Evolutionary conservation across 2,329 filamentous ascomycete species (phyloP), one percentile per base, ranked within the genome.

Genomic region (Stemphylium beticola): DNA sequence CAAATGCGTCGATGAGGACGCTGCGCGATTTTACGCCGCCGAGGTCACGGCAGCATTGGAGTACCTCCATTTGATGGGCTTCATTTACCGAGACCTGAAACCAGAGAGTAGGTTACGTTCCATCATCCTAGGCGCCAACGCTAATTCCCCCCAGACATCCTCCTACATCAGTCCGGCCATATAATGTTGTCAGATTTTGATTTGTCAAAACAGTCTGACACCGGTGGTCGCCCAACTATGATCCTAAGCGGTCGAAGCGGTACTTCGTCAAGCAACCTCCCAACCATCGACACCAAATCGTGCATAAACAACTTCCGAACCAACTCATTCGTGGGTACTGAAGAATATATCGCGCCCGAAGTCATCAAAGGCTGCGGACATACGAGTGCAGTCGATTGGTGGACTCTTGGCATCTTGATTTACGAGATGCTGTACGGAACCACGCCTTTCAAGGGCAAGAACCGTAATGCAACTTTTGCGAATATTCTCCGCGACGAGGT

Each of bases 171-270:
- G 76, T 98, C 95, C n/a, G 95, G 95, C 14, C 95, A 99, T 77
- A 99, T 99, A 68, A 99, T 99, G 95, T 85, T 99, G 74, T 98
- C 95, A 57, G 95, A 99, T 79, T 99, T 99, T 77, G 95, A 99
- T 77, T 79, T 99, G 58, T 97, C 93, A 9, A 99, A 99, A 78
- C 95, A 99, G 78, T 99, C 95, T 6, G 95, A 96, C 64, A 88
- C 91, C 14, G 95, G 93, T 71, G 95, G 95, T 79, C 93, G 93
- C 72, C 95, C 95, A 43, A 97, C 93, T 20, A 98, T 99, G 93
- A 97, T 99, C 69, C 84, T 97, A 31, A 67, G 62, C 57, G 91
- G 91, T 64, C 79, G 82, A 39, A 92, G 91, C 74, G 93, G 93
- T 48, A 88, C 92, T 34, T 93, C 92, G 49, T 89, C 90, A 7